These are phyloP conservation scores for Gnaphalium uliginosum DNA, from an alignment of 129 eudicot species.

Conservation along the genomic window DNA sequence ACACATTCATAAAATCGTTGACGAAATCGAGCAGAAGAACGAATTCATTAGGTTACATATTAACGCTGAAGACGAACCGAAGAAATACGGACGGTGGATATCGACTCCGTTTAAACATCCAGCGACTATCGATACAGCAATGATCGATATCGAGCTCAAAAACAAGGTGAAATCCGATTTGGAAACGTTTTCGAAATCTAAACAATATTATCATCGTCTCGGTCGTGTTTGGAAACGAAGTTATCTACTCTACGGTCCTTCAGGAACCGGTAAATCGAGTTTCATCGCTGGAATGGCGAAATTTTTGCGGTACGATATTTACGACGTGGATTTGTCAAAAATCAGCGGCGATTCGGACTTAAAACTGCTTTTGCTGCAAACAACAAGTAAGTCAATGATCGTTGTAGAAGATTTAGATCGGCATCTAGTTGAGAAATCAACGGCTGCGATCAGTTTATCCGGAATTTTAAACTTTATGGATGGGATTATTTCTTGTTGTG, in stretches of 20 bases:
- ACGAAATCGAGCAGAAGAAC: slow-evolving; percentile 65
- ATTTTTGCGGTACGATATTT: slow-evolving; percentile 59
- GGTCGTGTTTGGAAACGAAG: slow-evolving; percentile 92
- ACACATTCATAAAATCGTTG: slow-evolving; percentile 61
- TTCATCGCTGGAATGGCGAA: slow-evolving; percentile 91
- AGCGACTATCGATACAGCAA: slow-evolving; percentile 82
- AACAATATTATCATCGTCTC: slow-evolving; percentile 72
- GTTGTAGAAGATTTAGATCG: slow-evolving; percentile 77
- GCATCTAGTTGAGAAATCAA: slow-evolving; percentile 47
- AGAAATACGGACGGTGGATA: slow-evolving; percentile 70
- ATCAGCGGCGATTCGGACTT: slow-evolving; percentile 63
- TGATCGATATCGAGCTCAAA: slow-evolving; percentile 73
- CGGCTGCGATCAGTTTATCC: slow-evolving; percentile 48
- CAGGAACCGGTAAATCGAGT: slow-evolving; percentile 91
- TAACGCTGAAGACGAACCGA: slow-evolving; percentile 46
- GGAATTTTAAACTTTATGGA: slow-evolving; percentile 86
- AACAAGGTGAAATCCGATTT: slow-evolving; percentile 69
- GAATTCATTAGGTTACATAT: slow-evolving; percentile 55
- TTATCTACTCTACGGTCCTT: slow-evolving; percentile 66
- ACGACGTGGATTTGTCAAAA: slow-evolving; percentile 66
- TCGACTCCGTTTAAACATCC: slow-evolving; percentile 77
- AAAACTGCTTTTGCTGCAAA: slow-evolving; percentile 61
- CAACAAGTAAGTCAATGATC: slow-evolving; percentile 62
- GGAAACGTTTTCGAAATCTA: slow-evolving; percentile 69
- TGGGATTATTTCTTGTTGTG: slow-evolving; percentile 71